phyloP scores from a whole-genome alignment of 163 green algal genomes.

The Smithsoniella earleae region DNA sequence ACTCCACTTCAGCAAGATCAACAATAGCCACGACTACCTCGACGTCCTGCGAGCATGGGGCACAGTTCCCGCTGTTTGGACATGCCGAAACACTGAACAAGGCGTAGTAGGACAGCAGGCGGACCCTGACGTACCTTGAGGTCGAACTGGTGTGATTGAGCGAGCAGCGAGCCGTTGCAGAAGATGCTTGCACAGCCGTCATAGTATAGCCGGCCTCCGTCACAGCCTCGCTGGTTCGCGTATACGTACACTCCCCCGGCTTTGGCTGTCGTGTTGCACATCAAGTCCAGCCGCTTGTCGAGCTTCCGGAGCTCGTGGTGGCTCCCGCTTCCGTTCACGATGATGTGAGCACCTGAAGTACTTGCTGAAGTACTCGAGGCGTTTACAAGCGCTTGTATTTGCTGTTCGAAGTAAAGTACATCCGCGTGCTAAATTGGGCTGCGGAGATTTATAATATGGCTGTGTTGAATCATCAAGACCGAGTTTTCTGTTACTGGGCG shows the following conservation, averaged over 20 bases:
- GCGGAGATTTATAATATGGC: no score
- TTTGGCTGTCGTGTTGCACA: conserved; percentile 72
- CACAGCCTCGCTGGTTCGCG: conserved; percentile 93
- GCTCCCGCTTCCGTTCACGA: conserved; percentile 84
- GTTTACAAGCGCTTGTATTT: no score
- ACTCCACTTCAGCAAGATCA: conserved; percentile 83
- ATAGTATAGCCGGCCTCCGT: conserved; percentile 92
- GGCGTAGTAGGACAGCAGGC: not conserved
- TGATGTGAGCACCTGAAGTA: conserved; percentile 81
- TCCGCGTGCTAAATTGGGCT: no score
- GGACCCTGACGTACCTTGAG: conserved; percentile 30
- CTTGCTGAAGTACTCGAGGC: no score
- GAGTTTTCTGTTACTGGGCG: no score
- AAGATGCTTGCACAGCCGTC: conserved; percentile 85
- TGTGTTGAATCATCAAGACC: no score
- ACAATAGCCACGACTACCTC: conserved; percentile 86
- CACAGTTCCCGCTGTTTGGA: no score
- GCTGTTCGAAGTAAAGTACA: no score
- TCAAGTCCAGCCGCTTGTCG: conserved; percentile 78
- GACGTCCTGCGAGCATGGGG: conserved; percentile 68
- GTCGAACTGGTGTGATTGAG: conserved; percentile 61
- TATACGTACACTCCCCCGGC: conserved; percentile 94
- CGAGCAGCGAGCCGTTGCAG: conserved; percentile 84
- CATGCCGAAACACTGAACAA: not conserved
- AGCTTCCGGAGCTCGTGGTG: conserved; percentile 95